phyloP scores from a whole-genome alignment of 495 filamentous ascomycete species.

The Aspergillus mulundensis region DNA sequence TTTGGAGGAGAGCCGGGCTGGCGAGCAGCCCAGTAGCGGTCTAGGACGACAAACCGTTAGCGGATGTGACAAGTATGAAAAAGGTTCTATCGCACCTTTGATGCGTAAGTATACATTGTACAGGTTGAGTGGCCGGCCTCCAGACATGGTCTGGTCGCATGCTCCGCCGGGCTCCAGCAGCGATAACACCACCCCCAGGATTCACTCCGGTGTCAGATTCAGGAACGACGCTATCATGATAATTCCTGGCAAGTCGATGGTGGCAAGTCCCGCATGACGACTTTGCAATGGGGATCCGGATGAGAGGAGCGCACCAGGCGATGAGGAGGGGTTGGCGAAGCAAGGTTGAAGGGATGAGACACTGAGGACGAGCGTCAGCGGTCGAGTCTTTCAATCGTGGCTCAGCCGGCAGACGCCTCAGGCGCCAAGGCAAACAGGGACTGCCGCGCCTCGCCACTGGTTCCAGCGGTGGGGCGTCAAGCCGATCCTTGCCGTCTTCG shows the following conservation, averaged over 20 bases:
- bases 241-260: background rate
- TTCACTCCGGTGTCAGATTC: constrained; percentile 4
- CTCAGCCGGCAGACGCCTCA: background rate
- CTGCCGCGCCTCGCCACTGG: background rate
- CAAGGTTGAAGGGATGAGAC: background rate
- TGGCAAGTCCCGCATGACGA: background rate
- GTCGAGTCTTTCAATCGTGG: constrained; percentile 5
- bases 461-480: background rate
- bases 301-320: background rate
- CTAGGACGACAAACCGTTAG: background rate
- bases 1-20: constrained; percentile 10
- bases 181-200: constrained; percentile 6
- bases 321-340: background rate
- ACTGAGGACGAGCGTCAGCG: background rate
- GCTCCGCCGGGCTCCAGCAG: constrained; percentile 12
- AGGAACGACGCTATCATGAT: constrained; percentile 6
- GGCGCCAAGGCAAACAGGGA: background rate
- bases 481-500: background rate
- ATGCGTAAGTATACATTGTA: constrained; percentile 12
- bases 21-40: constrained; percentile 4
- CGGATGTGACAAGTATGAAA: background rate
- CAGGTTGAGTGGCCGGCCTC: constrained; percentile 10
- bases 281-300: background rate
- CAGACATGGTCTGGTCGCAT: constrained; percentile 20
- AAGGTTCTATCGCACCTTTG: constrained; percentile 3